A percentile compares a stretch with the other conserved stretches of the same genome.
phyloP scores from a whole-genome alignment of 495 filamentous ascomycete species.

The Amniculicola lignicola region DNA sequence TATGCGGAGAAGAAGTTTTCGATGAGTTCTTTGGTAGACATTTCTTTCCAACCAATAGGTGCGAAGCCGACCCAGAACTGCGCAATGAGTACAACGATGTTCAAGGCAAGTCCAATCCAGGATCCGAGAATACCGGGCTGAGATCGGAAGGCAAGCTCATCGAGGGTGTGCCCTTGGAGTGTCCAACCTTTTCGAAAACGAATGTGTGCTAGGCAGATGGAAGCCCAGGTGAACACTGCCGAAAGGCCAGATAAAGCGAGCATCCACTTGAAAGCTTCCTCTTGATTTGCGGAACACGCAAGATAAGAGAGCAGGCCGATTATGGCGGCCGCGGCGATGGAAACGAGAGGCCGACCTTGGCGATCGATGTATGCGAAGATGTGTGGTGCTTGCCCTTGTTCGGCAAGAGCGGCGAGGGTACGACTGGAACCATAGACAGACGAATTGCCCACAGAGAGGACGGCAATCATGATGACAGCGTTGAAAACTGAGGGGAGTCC shows the following conservation, averaged over 20 bases:
- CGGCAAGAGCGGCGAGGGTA: conserved; percentile 42
- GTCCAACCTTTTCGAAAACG: conserved; percentile 83
- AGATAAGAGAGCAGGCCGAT: conserved; percentile 79
- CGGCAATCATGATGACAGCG: conserved; percentile 43
- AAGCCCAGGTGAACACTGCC: conserved; percentile 90
- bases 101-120: conserved; percentile 78
- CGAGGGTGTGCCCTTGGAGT: conserved; percentile 62
- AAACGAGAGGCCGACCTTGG: conserved; percentile 51
- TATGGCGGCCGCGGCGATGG: conserved; percentile 64
- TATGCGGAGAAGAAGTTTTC: conserved; percentile 74
- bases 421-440: conserved; percentile 43
- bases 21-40: conserved; percentile 46
- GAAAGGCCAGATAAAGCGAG: conserved; percentile 84
- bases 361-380: conserved; percentile 44
- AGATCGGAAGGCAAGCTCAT: conserved; percentile 76
- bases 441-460: conserved; percentile 43
- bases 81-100: conserved; percentile 75
- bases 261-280: conserved; percentile 78
- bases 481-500: conserved; percentile 42
- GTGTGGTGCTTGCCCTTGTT: conserved; percentile 41
- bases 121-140: conserved; percentile 80
- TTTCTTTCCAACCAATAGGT: conserved; percentile 59
- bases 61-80: conserved; percentile 93
- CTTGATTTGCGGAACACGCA: conserved; percentile 61
- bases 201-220: conserved; percentile 84